Conservation (phyloP, 1,284 basidiomycete species). For the Ceratobasidium sp. region DNA sequence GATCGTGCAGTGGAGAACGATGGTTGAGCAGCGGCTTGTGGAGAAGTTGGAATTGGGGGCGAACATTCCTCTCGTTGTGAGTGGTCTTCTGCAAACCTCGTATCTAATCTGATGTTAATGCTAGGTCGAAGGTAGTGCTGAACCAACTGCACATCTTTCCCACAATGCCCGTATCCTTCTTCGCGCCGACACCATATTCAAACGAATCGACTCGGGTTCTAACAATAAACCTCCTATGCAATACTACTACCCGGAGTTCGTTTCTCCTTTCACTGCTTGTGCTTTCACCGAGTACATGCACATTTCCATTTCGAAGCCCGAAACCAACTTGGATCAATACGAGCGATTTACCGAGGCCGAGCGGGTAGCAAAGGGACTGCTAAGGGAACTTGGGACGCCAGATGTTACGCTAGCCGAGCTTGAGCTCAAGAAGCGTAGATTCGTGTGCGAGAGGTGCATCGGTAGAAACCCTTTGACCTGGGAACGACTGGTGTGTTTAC, state of each 20-base stretch:
- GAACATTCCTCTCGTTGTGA: neutral
- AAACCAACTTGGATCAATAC: neutral
- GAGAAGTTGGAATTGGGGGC: constrained; percentile 1
- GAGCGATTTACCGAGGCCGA: neutral
- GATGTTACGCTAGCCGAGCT: constrained; percentile 4
- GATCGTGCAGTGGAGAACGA: neutral
- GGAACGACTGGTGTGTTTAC: neutral
- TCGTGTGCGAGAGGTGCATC: neutral
- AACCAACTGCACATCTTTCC: neutral
- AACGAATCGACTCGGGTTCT: neutral
- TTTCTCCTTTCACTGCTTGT: neutral
- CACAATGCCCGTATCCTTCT: neutral
- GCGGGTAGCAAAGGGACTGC: neutral
- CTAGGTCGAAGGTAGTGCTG: constrained; percentile 1
- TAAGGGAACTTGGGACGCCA: neutral
- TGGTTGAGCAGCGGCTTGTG: neutral
- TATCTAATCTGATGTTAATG: neutral
- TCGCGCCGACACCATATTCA: constrained; percentile 21
- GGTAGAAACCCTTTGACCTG: neutral
- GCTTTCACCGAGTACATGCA: neutral
- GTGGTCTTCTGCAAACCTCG: neutral
- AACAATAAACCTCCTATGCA: neutral
- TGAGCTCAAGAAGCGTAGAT: neutral
- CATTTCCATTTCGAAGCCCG: neutral
- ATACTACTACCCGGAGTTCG: neutral